Evolutionary conservation across 2,329 filamentous ascomycete species (phyloP).

Genomic region (Calonectria henricotiae): DNA sequence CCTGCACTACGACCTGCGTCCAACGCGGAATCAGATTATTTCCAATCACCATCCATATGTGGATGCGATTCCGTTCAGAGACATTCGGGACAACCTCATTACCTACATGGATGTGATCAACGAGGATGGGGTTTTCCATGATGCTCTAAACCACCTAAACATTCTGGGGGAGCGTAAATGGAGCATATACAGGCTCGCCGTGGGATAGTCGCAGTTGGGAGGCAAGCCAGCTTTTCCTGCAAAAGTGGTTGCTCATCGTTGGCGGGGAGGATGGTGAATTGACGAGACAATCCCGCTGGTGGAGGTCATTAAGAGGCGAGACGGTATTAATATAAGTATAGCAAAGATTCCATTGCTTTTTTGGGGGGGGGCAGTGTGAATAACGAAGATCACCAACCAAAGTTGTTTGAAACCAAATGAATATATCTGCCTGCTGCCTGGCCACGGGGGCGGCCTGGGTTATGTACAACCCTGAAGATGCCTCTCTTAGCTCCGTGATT

Average conservation of each 20-base stretch:
- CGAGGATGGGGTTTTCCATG: slow-evolving; percentile 54
- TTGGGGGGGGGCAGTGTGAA: too few species aligned
- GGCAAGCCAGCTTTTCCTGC: slow-evolving; percentile 51
- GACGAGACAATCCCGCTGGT: slow-evolving; percentile 53
- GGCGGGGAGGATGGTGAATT: slow-evolving; percentile 53
- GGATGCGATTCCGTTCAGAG: slow-evolving; percentile 51
- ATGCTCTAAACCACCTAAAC: slow-evolving; percentile 52
- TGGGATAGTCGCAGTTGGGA: slow-evolving; percentile 55
- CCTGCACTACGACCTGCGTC: slow-evolving; percentile 52
- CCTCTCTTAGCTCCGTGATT: too few species aligned
- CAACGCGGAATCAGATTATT: slow-evolving; percentile 49
- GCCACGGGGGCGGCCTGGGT: too few species aligned
- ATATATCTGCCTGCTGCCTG: too few species aligned
- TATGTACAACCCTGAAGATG: too few species aligned
- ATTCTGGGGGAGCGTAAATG: slow-evolving; percentile 52
- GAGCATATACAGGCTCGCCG: slow-evolving; percentile 50
- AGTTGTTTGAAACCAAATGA: too few species aligned
- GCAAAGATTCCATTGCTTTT: slow-evolving; percentile 16
- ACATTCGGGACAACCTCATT: slow-evolving; percentile 52
- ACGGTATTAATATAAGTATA: slow-evolving; percentile 42
- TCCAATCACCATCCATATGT: slow-evolving; percentile 52
- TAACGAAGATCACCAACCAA: too few species aligned
- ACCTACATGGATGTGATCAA: slow-evolving; percentile 44
- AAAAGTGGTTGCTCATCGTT: slow-evolving; percentile 52
- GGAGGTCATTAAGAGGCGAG: slow-evolving; percentile 52